Evolutionary conservation across 768 basidiomycete species (phyloP), one percentile per base, ranked within the genome.

Genomic region (Kwoniella dejecticola): DNA sequence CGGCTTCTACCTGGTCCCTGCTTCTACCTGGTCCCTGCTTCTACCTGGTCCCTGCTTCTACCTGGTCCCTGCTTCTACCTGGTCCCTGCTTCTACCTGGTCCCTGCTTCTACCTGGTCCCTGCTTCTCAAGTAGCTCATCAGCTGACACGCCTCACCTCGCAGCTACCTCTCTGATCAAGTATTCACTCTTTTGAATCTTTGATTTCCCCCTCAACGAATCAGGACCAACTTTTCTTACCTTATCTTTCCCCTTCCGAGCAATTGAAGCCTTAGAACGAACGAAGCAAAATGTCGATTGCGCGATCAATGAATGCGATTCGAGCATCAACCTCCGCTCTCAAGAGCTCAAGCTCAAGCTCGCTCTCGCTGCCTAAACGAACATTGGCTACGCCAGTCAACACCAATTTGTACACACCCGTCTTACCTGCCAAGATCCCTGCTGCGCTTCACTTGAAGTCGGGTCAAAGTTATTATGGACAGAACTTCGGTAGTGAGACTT

Each of bases 391-490:
- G 2, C 71, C 77, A 21, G 52, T 65, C 31, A 41, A 62, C 23
- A 61, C 61, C 44, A 41, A 57, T 33, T 64, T 77, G 15, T 64
- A 69, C 47, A 69, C 69, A 10, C 72, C 72, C 15, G 63, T 77
- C 40, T 49, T 79, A 13, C 74, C 76, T 2, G 62, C 74, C 29
- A 70, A 72, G 49, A 63, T 77, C 23, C 94, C 95, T 12, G 96
- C 94, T 5, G 83, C 86, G 1, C 83, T 99, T 26, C 94, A 97
- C 81, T 84, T 99, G 50, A 93, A 94, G 81, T 87, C 90, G 15
- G 96, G 96, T 49, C 88, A 99, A 80, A 89, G 89, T 7, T 99
- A 96, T 84, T 75, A 82, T 52, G 96, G 96, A 21, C 85, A 85
- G 41, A 88, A 89, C 4, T 99, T 99, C 77, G 96, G 96, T 66